Evolutionary conservation across 2,329 filamentous ascomycete species (phyloP).

Genomic region (Fusarium marasasianum): DNA sequence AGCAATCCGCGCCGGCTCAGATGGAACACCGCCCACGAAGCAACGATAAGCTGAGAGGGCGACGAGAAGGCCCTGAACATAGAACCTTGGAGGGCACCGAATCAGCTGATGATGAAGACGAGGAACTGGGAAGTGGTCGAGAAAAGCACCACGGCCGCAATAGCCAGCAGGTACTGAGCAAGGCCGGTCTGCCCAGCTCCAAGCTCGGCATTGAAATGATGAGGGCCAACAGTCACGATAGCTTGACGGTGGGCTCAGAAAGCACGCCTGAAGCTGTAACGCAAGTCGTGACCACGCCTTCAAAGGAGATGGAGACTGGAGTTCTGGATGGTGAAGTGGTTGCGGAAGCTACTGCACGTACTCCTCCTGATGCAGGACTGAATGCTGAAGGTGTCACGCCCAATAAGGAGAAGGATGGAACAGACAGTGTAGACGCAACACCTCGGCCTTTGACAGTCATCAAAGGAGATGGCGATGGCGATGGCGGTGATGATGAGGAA

Average conservation of each 20-base stretch:
- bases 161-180: slow-evolving; percentile 52
- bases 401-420: slow-evolving; percentile 17
- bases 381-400: slow-evolving; percentile 15
- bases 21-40: slow-evolving; percentile 69
- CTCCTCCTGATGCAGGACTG: slow-evolving; percentile 37
- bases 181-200: slow-evolving; percentile 74
- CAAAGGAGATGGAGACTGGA: slow-evolving; percentile 51
- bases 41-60: slow-evolving; percentile 77
- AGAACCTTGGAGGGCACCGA: slow-evolving; percentile 78
- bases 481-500: slow-evolving; percentile 45
- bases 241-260: slow-evolving; percentile 66
- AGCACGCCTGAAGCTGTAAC: slow-evolving; percentile 62
- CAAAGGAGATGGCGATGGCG: slow-evolving; percentile 17
- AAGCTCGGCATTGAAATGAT: slow-evolving; percentile 98
- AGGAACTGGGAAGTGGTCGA: slow-evolving; percentile 73
- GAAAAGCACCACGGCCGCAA: slow-evolving; percentile 59
- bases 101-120: slow-evolving; percentile 94
- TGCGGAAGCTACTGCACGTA: slow-evolving; percentile 25
- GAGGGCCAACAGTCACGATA: slow-evolving; percentile 94
- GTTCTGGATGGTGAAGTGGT: slow-evolving; percentile 36
- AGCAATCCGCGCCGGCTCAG: slow-evolving; percentile 71
- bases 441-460: slow-evolving; percentile 50
- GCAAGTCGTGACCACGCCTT: slow-evolving; percentile 60
- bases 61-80: slow-evolving; percentile 79
- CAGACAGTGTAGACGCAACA: slow-evolving; percentile 53